phyloP scores from a whole-genome alignment of 2,329 filamentous ascomycete species.

The Fusarium vanettenii region DNA sequence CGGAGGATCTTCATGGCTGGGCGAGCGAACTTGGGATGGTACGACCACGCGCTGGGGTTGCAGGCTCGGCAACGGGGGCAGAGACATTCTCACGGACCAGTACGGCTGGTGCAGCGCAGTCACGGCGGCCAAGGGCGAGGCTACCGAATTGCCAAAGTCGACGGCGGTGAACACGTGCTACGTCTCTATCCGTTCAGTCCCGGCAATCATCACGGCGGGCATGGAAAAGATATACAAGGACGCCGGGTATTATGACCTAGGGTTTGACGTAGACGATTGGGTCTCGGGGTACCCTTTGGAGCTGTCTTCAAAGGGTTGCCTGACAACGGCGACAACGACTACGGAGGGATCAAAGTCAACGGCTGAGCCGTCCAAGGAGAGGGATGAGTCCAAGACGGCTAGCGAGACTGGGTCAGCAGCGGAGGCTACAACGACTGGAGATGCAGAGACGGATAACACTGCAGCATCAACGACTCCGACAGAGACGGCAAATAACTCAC shows the following conservation, averaged over 20 bases:
- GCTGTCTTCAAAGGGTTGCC: neutral
- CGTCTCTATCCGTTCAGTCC: neutral
- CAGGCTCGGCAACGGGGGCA: constrained; percentile 13
- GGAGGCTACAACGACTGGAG: neutral
- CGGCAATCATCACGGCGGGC: constrained; percentile 8
- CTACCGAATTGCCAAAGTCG: neutral
- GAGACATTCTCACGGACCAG: constrained; percentile 3
- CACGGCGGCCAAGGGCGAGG: neutral
- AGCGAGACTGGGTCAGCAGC: neutral
- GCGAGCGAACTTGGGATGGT: constrained; percentile 24
- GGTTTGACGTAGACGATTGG: neutral
- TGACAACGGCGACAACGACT: neutral
- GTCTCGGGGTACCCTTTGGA: neutral
- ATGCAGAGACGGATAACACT: neutral
- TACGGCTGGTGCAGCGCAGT: constrained; percentile 6
- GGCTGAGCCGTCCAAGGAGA: neutral
- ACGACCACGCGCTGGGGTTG: constrained; percentile 14
- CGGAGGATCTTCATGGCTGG: constrained; percentile 19
- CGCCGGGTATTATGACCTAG: neutral
- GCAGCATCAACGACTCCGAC: neutral
- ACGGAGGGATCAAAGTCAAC: neutral
- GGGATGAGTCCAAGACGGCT: neutral
- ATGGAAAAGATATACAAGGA: neutral
- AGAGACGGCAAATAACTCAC: neutral
- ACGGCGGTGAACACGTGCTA: constrained; percentile 22